phyloP scores from a whole-genome alignment of 768 basidiomycete species.

The Podaxis carcinomalis region DNA sequence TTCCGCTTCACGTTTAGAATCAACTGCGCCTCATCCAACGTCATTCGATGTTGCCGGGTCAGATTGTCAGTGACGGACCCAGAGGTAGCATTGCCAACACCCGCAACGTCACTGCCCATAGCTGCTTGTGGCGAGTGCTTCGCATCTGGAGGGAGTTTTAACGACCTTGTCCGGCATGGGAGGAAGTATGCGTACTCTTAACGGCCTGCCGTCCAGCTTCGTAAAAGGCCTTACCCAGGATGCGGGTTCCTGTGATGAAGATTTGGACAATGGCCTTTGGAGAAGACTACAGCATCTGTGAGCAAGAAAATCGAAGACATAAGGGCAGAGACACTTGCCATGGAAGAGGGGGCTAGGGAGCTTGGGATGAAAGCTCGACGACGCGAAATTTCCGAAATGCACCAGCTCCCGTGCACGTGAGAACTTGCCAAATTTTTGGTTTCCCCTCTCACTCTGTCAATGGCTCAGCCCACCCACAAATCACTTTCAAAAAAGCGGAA shows the following conservation, averaged over 20 bases:
- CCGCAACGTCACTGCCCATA: slow-evolving; percentile 64
- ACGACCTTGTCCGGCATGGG: background rate
- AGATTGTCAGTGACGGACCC: slow-evolving; percentile 77
- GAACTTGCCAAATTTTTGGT: background rate
- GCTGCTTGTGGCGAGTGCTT: slow-evolving; percentile 72
- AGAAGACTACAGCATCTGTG: slow-evolving; percentile 52
- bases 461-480: background rate
- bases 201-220: slow-evolving; percentile 91
- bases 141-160: slow-evolving; percentile 54
- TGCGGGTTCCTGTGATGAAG: slow-evolving; percentile 68
- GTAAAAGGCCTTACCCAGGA: slow-evolving; percentile 86
- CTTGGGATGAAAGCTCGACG: background rate
- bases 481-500: slow-evolving; percentile 2
- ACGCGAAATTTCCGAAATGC: slow-evolving; percentile 9
- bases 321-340: slow-evolving; percentile 11
- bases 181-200: slow-evolving; percentile 61
- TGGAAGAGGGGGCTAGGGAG: background rate
- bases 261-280: slow-evolving; percentile 80
- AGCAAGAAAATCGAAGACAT: background rate
- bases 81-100: slow-evolving; percentile 70
- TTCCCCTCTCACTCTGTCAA: background rate
- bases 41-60: slow-evolving; percentile 87
- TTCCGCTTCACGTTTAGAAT: slow-evolving; percentile 86
- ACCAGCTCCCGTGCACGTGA: background rate
- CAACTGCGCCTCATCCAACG: slow-evolving; percentile 89